Conservation (phyloP, 306 rosid species). For the Cicer chorassanicum region DNA sequence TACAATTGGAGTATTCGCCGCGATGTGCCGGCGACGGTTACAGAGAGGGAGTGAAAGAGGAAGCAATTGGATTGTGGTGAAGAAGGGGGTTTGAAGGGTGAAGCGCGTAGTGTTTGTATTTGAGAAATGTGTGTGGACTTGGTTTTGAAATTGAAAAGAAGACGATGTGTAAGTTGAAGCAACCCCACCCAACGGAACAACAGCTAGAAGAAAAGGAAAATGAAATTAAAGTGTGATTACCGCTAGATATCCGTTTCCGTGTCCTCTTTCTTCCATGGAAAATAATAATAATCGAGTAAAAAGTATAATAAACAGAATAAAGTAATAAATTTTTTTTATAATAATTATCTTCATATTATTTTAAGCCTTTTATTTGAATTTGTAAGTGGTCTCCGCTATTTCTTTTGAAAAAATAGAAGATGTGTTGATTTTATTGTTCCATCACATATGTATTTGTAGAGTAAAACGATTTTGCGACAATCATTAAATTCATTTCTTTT, state of each 20-base stretch:
- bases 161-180: conserved; percentile 12
- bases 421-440: too few species aligned
- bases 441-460: too few species aligned
- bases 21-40: conserved; percentile 44
- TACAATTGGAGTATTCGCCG: not conserved
- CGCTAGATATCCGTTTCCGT: conserved; percentile 34
- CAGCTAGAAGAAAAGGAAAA: not conserved
- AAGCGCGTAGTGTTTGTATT: conserved; percentile 36
- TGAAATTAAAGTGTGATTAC: not conserved
- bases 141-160: conserved; percentile 33
- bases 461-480: too few species aligned
- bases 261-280: not conserved
- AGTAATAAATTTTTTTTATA: too few species aligned
- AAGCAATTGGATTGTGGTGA: not conserved
- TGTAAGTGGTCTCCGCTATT: too few species aligned
- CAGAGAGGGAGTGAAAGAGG: conserved; percentile 16
- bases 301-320: too few species aligned
- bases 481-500: too few species aligned
- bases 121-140: conserved; percentile 24
- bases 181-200: conserved; percentile 37
- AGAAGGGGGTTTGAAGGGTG: conserved; percentile 15
- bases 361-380: too few species aligned
- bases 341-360: too few species aligned
- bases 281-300: too few species aligned
- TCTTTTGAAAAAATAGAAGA: too few species aligned